Evolutionary conservation across 805 yeast genomes (phyloP).

Genomic region (Hanseniaspora lachancei): DNA sequence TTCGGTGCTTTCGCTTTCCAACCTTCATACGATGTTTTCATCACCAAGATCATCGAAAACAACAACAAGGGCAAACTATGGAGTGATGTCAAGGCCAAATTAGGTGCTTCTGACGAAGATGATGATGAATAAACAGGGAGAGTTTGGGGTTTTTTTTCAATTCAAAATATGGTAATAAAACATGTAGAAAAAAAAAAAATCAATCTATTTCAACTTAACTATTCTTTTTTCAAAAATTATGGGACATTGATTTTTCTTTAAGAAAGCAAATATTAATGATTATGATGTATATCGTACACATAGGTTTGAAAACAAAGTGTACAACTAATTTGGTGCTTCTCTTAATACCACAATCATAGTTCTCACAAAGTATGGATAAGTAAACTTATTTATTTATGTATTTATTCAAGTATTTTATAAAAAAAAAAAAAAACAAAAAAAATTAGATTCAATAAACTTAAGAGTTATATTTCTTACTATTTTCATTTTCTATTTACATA

Average conservation of each 20-base stretch:
- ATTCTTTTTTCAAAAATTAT: background rate
- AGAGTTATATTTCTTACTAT: background rate
- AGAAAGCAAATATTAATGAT: too few relatives aligned
- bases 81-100: slow-evolving; percentile 57
- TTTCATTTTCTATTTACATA: background rate
- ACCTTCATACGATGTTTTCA: slow-evolving; percentile 53
- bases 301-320: too few relatives aligned
- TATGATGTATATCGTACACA: too few relatives aligned
- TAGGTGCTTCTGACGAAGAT: slow-evolving; percentile 44
- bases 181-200: background rate
- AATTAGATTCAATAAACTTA: background rate
- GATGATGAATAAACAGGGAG: slow-evolving; percentile 38
- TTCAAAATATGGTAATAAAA: background rate
- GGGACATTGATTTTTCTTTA: too few relatives aligned
- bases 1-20: slow-evolving; percentile 79
- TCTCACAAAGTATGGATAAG: background rate
- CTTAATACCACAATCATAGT: too few relatives aligned
- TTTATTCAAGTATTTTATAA: background rate
- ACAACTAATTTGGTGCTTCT: too few relatives aligned
- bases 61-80: slow-evolving; percentile 80
- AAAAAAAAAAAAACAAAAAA: background rate
- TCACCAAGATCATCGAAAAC: slow-evolving; percentile 58
- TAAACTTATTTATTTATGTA: background rate
- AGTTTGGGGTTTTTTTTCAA: background rate
- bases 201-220: background rate